These are phyloP conservation scores for Diaporthe citrichinensis DNA, from an alignment of 2,329 filamentous ascomycete genomes.

Conservation along the genomic window DNA sequence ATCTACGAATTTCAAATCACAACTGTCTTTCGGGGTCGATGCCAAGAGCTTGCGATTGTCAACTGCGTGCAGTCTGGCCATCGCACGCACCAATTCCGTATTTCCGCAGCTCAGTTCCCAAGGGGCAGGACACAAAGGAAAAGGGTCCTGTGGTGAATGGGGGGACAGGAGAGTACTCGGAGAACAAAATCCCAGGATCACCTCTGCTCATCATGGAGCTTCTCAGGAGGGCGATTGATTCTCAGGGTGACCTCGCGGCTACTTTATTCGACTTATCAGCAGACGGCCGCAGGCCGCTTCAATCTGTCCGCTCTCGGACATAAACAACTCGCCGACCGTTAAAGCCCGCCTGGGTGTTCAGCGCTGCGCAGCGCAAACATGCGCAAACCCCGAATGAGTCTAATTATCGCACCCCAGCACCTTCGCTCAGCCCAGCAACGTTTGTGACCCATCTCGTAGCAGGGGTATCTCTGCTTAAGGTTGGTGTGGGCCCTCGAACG, in stretches of 20 bases:
- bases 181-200: slow-evolving; percentile 4
- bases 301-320: slow-evolving; percentile 51
- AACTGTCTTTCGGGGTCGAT: not conserved
- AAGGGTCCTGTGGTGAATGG: not conserved
- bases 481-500: slow-evolving; percentile 37
- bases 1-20: not conserved
- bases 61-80: not conserved
- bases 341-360: slow-evolving; percentile 39
- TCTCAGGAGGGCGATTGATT: slow-evolving; percentile 8
- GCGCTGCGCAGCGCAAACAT: slow-evolving; percentile 15
- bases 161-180: not conserved
- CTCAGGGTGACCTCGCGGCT: slow-evolving; percentile 29
- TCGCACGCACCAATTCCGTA: slow-evolving; percentile 18
- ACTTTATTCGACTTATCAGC: slow-evolving; percentile 33
- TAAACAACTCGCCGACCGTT: slow-evolving; percentile 55
- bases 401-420: slow-evolving; percentile 35
- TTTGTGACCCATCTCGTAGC: slow-evolving; percentile 24
- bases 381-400: slow-evolving; percentile 34
- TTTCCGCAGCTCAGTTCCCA: not conserved
- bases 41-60: not conserved
- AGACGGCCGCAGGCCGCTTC: slow-evolving; percentile 35
- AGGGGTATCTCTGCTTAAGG: slow-evolving; percentile 37
- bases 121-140: not conserved
- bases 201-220: slow-evolving; percentile 6
- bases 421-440: slow-evolving; percentile 40